These are phyloP conservation scores for Austropuccinia psidii DNA, from an alignment of 1,284 basidiomycete genomes.

Conservation along the genomic window DNA sequence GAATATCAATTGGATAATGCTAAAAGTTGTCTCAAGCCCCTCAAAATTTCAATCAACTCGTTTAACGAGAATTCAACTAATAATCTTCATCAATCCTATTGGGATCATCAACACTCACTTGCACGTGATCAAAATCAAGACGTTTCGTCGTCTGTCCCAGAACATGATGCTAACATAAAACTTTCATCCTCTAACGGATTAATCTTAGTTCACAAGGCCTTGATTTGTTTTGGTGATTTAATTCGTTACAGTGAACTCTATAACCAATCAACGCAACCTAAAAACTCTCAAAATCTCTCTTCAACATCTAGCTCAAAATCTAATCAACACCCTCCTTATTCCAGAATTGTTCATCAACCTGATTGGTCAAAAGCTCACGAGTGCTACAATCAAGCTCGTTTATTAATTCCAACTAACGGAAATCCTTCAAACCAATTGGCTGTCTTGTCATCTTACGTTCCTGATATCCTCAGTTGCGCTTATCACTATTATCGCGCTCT, in stretches of 20 bases:
- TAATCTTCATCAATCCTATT: constrained; percentile 56
- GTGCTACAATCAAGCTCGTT: constrained; percentile 74
- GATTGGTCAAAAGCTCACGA: constrained; percentile 67
- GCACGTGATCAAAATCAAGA: constrained; percentile 35
- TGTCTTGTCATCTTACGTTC: constrained; percentile 74
- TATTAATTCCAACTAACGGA: constrained; percentile 64
- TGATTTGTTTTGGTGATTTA: constrained; percentile 88
- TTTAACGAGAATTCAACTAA: neutral
- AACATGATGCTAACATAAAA: constrained; percentile 29
- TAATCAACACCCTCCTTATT: neutral
- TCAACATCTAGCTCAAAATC: neutral
- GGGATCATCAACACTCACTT: constrained; percentile 48
- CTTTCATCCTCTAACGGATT: constrained; percentile 38
- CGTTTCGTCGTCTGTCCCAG: constrained; percentile 22
- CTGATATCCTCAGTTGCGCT: constrained; percentile 69
- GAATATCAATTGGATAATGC: constrained; percentile 60
- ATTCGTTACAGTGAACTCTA: constrained; percentile 88
- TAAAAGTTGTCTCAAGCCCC: constrained; percentile 54
- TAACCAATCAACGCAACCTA: constrained; percentile 52
- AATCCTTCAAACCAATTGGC: constrained; percentile 93
- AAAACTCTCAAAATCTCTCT: neutral
- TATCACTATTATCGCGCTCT: constrained; percentile 87
- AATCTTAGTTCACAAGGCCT: constrained; percentile 67
- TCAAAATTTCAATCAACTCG: constrained; percentile 54
- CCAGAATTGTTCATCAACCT: constrained; percentile 52